A percentile compares a stretch with the other conserved stretches of the same genome.
Conservation (phyloP, 2,329 filamentous ascomycete genomes). For the Lomentospora prolificans region DNA sequence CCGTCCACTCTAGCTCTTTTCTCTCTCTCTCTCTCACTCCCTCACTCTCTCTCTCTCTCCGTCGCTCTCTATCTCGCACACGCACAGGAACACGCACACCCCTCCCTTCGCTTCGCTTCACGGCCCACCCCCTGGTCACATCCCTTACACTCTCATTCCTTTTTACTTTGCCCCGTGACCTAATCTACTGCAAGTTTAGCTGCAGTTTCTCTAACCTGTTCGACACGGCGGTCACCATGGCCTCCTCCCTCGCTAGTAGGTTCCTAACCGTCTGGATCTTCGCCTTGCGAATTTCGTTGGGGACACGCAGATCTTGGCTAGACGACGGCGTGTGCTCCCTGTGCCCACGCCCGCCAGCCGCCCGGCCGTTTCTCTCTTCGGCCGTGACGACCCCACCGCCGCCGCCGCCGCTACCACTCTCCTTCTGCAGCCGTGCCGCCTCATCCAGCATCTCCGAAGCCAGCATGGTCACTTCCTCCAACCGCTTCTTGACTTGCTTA, state of each 20-base stretch:
- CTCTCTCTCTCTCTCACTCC: too few species aligned
- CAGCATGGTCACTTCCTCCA: slow-evolving; percentile 45
- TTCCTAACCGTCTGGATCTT: slow-evolving; percentile 55
- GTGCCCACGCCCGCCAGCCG: neutral
- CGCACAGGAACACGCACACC: neutral
- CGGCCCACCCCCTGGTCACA: too few species aligned
- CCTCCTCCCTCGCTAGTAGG: slow-evolving; percentile 56
- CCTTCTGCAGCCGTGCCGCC: slow-evolving; percentile 31
- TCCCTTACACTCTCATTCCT: neutral
- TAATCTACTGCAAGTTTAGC: slow-evolving; percentile 10
- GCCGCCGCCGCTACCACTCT: slow-evolving; percentile 9
- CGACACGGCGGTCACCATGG: slow-evolving; percentile 57
- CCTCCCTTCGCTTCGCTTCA: neutral
- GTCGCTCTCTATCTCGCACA: too few species aligned
- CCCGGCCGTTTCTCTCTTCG: slow-evolving; percentile 12
- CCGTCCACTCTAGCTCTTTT: too few species aligned
- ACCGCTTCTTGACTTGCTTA: slow-evolving; percentile 44
- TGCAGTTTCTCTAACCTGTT: slow-evolving; percentile 50
- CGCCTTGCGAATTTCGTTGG: slow-evolving; percentile 49
- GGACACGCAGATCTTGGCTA: slow-evolving; percentile 35
- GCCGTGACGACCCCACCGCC: slow-evolving; percentile 9
- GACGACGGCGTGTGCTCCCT: neutral
- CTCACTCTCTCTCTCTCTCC: too few species aligned
- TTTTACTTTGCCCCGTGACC: neutral
- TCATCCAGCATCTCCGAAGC: slow-evolving; percentile 44